Base-by-base conservation (phyloP, 768 basidiomycete species). In the Collybia nuda region DNA sequence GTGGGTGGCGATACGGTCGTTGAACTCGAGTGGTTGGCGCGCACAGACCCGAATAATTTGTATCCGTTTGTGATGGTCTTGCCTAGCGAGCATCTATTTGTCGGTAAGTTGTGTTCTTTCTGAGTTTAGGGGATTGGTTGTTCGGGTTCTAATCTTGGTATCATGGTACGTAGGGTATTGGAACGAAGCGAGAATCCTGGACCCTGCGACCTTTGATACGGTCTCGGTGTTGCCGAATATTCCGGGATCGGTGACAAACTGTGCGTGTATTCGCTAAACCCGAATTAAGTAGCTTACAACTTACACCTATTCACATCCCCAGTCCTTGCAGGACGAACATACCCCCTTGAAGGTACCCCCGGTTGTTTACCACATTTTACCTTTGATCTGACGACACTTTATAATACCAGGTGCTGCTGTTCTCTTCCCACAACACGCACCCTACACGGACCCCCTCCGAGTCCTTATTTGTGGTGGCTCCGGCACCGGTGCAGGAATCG, bases 381-480 rank as follows among this genome's bases (percentile, higher is more conserved):
- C 21, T 22, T 37, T 47, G 38, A 9, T 32, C 26, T 44, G 22
- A 39, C 12, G 6, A 1, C 17, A 26, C 32, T 22, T 19, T 17
- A 7, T 26, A 7, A 26, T 48, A 18, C 36, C 22, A 68, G 62
- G 87, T 18, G 73, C 86, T 1, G 80, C 84, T 0, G 77, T 88
- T 40, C 68, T 90, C 24, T 70, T 92, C 12, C 90, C 90, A 6
- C 82, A 86, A 52, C 61, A 76, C 43, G 78, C 86, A 0, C 90
- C 90, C 0, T 92, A 90, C 62, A 88, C 85, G 0, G 82, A 83
- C 47, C 86, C 86, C 6, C 62, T 90, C n/a, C 72, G 77, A 22
- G 57, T 91, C 15, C 62, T 93, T 1, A 71, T 91, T 24, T 92
- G 90, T 56, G 90, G 90, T 61, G 90, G 90, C 2, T 86, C 87